phyloP scores from a whole-genome alignment of 345 rosid species.

The Ceriops tagal region DNA sequence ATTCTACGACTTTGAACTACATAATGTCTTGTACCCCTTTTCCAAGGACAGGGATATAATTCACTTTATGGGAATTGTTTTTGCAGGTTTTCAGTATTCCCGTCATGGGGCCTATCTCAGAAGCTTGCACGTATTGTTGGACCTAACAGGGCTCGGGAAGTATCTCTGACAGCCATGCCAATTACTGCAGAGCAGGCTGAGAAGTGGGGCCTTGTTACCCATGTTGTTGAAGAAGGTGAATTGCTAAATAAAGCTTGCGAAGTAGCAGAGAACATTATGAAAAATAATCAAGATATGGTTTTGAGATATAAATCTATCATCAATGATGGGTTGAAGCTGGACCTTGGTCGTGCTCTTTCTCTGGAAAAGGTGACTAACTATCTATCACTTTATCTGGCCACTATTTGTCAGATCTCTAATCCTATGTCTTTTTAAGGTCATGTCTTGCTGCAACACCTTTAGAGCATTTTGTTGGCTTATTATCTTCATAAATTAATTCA shows the following conservation, averaged over 20 bases:
- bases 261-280: conserved; percentile 63
- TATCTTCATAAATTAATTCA: no score
- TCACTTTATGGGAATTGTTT: not conserved
- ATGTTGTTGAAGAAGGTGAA: conserved; percentile 71
- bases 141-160: conserved; percentile 76
- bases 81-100: conserved; percentile 84
- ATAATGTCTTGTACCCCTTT: no score
- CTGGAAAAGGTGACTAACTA: conserved; percentile 65
- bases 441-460: no score
- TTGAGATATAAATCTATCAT: conserved; percentile 69
- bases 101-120: conserved; percentile 97
- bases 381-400: not conserved
- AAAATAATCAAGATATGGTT: conserved; percentile 71
- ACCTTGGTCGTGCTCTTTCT: conserved; percentile 65
- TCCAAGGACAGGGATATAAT: no score
- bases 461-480: no score
- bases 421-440: no score
- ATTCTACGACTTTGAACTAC: no score
- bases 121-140: conserved; percentile 79
- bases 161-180: conserved; percentile 58
- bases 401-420: not conserved
- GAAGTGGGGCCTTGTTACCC: conserved; percentile 78
- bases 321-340: conserved; percentile 75
- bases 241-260: conserved; percentile 57
- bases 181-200: conserved; percentile 78